Evolutionary conservation across 805 yeast species (phyloP).

Genomic region (Zygotorulaspora chibaensis): DNA sequence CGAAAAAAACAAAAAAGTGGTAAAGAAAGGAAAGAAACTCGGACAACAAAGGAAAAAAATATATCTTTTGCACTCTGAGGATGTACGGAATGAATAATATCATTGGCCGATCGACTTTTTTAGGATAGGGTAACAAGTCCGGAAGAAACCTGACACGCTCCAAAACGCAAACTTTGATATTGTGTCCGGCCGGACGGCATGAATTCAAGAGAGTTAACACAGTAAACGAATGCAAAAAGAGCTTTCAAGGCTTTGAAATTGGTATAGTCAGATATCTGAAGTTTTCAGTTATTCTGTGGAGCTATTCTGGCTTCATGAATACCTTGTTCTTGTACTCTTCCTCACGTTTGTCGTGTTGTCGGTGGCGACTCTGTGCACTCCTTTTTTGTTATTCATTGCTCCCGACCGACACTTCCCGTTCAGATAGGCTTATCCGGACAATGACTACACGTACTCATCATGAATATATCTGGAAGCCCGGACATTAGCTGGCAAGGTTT

Average conservation of each 20-base stretch:
- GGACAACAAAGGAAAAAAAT: slow-evolving; percentile 16
- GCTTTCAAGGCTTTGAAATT: too few species aligned
- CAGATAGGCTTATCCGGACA: not conserved
- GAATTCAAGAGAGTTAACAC: not conserved
- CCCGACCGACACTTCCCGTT: not conserved
- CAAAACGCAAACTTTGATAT: not conserved
- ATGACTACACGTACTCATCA: too few species aligned
- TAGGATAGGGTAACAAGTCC: slow-evolving; percentile 17
- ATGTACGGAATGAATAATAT: slow-evolving; percentile 7
- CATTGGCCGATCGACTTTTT: slow-evolving; percentile 21
- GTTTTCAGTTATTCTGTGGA: too few species aligned
- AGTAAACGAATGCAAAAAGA: not conserved
- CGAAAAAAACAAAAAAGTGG: slow-evolving; percentile 22
- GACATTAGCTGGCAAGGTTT: too few species aligned
- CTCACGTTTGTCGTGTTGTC: not conserved
- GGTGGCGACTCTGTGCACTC: not conserved
- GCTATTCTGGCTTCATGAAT: too few species aligned
- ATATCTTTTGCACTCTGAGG: slow-evolving; percentile 11
- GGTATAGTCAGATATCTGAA: too few species aligned
- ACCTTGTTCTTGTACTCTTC: too few species aligned
- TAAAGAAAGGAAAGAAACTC: slow-evolving; percentile 22
- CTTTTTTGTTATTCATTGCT: not conserved
- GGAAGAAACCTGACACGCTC: not conserved
- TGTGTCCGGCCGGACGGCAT: slow-evolving; percentile 2
- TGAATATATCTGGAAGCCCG: too few species aligned